Percentiles rank a stretch among this genome's conserved stretches.
Conservation (phyloP, 176 grass and related monocot species). For the Oryza longistaminata region DNA sequence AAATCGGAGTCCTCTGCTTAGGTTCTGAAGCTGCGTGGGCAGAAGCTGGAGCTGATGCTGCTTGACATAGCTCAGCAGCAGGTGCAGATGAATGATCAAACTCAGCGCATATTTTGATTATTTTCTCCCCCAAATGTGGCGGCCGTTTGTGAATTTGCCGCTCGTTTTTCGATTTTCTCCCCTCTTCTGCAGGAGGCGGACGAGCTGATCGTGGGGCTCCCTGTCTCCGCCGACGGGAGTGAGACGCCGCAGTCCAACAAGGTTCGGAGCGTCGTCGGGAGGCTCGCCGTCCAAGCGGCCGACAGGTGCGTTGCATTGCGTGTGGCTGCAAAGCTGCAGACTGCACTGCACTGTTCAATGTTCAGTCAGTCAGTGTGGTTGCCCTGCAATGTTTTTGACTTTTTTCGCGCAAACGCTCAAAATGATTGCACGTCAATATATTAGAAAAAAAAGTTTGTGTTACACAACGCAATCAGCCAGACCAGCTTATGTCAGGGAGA, state of each 20-base stretch:
- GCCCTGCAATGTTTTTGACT: neutral
- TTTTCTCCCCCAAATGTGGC: neutral
- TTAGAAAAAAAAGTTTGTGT: no score
- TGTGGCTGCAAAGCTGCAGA: neutral
- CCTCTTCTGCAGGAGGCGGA: constrained; percentile 36
- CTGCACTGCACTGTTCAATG: neutral
- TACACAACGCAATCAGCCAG: no score
- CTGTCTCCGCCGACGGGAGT: constrained; percentile 52
- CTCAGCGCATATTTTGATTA: no score
- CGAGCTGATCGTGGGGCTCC: constrained; percentile 74
- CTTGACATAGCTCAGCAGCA: constrained; percentile 64
- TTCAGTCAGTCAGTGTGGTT: neutral
- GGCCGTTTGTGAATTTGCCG: neutral
- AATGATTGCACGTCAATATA: no score
- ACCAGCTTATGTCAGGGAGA: no score
- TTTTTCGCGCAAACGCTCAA: no score
- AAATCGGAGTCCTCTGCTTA: constrained; percentile 32
- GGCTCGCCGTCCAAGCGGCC: constrained; percentile 73
- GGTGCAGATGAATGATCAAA: constrained; percentile 23
- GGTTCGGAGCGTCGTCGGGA: constrained; percentile 69
- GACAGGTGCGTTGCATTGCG: constrained; percentile 33
- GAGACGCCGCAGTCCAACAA: constrained; percentile 84
- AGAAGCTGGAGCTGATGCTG: constrained; percentile 73
- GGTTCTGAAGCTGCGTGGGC: constrained; percentile 66
- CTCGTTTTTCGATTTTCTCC: neutral